Base-by-base conservation (phyloP, 1,284 basidiomycete genomes). In the Trametes pubescens region DNA sequence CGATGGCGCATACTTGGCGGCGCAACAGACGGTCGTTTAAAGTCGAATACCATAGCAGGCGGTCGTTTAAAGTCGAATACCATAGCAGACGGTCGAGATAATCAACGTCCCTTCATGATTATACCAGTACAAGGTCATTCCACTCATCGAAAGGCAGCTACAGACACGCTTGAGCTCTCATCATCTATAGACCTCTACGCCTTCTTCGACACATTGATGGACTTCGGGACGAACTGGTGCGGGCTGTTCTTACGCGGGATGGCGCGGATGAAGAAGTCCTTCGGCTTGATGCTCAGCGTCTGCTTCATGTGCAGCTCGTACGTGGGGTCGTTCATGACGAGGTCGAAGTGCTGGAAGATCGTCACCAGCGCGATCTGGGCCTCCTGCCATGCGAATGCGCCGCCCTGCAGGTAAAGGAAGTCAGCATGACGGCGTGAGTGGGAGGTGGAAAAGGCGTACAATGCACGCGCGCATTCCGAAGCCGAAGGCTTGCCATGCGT, bases 381-480 rank as follows among this genome's bases (percentile, higher is more conserved):
- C 71, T 85, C 84, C 66, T 85, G 84, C 79, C 82, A 81, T 0
- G 83, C 81, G 38, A 85, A 83, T 0, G 81, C 77, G 10, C 83
- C 75, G 8, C 81, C 79, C 74, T 74, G 51, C 4, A 14, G 51
- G n/a, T n/a, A 47, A 14, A 34, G 48, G 6, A n/a, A 61, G 58
- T 49, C 6, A 22, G 29, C 5, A 61, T 34, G 10, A 35, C 21
- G 14, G 16, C 3, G 13, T 34, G 16, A 21, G 32, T 29, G 38
- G 14, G 8, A 22, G 21, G 40, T 6, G 29, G 13, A 38, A 8
- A 29, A 24, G 32, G 60, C 74, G 49, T 57, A 75, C 74, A 54
- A 81, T 81, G 66, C 80, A 81, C 2, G 69, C 78, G 32, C 80
- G 73, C 62, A 75, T 61, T 5, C 79, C 79, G 61, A 69, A 80